These are phyloP conservation scores for Pyrrhoderma noxium DNA, from an alignment of 1,284 basidiomycete genomes.

Conservation along the genomic window DNA sequence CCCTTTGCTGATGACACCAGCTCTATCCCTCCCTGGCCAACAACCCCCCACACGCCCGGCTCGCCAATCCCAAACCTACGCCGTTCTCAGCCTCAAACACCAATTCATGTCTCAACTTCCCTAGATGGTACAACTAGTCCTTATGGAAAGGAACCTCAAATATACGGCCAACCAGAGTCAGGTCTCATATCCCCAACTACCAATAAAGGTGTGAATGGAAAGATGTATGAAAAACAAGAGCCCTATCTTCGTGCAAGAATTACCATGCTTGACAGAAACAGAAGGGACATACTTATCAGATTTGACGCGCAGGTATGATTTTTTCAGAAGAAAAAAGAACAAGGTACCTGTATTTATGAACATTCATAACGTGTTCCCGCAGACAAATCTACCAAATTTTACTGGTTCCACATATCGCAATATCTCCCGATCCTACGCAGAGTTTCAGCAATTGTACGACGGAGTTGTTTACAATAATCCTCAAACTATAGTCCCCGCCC, in stretches of 20 bases:
- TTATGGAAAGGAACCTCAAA: conserved; percentile 72
- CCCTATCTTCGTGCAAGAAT: conserved; percentile 84
- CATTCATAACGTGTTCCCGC: too few species aligned
- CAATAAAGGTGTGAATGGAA: conserved; percentile 56
- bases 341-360: too few species aligned
- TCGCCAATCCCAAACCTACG: conserved; percentile 36
- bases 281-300: conserved; percentile 84
- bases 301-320: conserved; percentile 87
- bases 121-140: conserved; percentile 32
- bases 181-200: conserved; percentile 70
- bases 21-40: conserved; percentile 35
- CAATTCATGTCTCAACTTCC: conserved; percentile 23
- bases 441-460: conserved; percentile 90
- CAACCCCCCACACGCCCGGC: conserved; percentile 33
- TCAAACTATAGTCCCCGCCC: conserved; percentile 86
- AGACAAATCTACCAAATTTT: conserved; percentile 93
- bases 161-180: conserved; percentile 75
- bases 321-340: too few species aligned
- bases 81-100: conserved; percentile 38
- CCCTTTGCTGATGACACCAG: conserved; percentile 24
- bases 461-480: conserved; percentile 77
- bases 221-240: conserved; percentile 62
- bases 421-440: conserved; percentile 83
- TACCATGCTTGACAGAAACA: conserved; percentile 84
- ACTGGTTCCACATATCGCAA: conserved; percentile 84